A percentile compares a stretch with the other conserved stretches of the same genome.
Conservation (phyloP, 176 grass and related monocot species). For the Ampelocalamus luodianensis region DNA sequence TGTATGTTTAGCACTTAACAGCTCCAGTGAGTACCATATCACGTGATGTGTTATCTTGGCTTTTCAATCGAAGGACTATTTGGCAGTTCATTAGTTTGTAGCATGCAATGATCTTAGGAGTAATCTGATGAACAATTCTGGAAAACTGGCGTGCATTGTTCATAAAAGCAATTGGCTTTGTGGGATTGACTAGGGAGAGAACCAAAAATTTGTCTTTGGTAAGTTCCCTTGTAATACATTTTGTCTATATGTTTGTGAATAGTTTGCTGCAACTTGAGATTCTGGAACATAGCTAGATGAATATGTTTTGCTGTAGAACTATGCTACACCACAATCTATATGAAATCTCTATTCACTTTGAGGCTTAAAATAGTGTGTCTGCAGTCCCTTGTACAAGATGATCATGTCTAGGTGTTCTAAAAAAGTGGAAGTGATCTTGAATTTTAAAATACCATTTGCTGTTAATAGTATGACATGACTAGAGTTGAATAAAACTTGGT, state of each 20-base stretch:
- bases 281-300: background rate
- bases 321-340: background rate
- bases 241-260: background rate
- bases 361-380: constrained; percentile 8
- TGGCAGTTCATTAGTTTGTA: background rate
- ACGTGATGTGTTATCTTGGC: background rate
- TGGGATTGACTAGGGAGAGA: background rate
- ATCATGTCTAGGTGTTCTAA: background rate
- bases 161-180: background rate
- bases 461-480: background rate
- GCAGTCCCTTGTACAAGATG: background rate
- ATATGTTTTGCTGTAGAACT: background rate
- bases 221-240: background rate
- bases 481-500: background rate
- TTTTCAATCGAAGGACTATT: background rate
- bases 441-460: background rate
- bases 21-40: background rate
- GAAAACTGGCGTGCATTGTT: background rate
- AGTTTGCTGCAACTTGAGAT: constrained; percentile 5
- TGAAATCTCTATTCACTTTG: background rate
- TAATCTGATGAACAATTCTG: background rate
- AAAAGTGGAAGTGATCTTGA: background rate
- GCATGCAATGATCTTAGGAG: background rate
- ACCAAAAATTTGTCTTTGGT: background rate
- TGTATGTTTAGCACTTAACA: background rate